Percentiles rank a stretch among this genome's conserved stretches.
Evolutionary conservation across 805 yeast species (phyloP).

Genomic region (Starmerella scarabaei): DNA sequence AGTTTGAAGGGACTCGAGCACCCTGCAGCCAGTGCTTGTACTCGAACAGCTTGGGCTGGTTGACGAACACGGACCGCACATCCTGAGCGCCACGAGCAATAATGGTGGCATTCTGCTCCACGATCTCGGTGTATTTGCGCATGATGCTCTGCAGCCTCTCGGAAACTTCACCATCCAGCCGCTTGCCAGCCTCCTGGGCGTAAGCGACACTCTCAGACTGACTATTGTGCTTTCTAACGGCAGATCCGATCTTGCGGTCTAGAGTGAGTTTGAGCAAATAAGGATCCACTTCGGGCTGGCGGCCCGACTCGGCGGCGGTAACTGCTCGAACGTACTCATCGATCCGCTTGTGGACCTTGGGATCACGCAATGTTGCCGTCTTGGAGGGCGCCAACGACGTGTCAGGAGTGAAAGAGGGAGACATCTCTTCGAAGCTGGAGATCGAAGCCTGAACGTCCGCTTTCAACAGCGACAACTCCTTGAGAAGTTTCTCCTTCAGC

Average conservation of each 20-base stretch:
- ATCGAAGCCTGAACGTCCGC: conserved; percentile 73
- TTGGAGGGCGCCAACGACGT: conserved; percentile 1
- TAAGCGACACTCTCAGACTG: conserved; percentile 80
- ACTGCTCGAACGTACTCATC: conserved; percentile 30
- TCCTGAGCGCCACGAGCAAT: conserved; percentile 42
- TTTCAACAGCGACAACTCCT: conserved; percentile 53
- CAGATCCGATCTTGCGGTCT: conserved; percentile 66
- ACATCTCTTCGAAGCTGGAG: conserved; percentile 72
- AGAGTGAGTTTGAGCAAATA: conserved; percentile 56
- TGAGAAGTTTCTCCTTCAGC: conserved; percentile 46
- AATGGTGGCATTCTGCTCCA: conserved; percentile 34
- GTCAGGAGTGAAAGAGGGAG: conserved; percentile 47
- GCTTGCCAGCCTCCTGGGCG: conserved; percentile 75
- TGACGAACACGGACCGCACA: conserved; percentile 60
- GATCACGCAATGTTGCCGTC: conserved; percentile 15
- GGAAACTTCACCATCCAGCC: conserved; percentile 76
- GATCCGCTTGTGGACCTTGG: conserved; percentile 27
- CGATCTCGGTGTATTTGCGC: conserved; percentile 52
- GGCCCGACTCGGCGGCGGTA: conserved; percentile 11
- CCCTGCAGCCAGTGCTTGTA: conserved; percentile 57
- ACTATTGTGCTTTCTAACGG: conserved; percentile 70
- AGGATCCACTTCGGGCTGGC: conserved; percentile 43
- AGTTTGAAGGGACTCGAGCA: conserved; percentile 10
- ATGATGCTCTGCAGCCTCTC: conserved; percentile 75
- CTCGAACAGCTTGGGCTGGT: conserved; percentile 68